Evolutionary conservation across 2,329 filamentous ascomycete species (phyloP).

Genomic region (Fusarium sp.): DNA sequence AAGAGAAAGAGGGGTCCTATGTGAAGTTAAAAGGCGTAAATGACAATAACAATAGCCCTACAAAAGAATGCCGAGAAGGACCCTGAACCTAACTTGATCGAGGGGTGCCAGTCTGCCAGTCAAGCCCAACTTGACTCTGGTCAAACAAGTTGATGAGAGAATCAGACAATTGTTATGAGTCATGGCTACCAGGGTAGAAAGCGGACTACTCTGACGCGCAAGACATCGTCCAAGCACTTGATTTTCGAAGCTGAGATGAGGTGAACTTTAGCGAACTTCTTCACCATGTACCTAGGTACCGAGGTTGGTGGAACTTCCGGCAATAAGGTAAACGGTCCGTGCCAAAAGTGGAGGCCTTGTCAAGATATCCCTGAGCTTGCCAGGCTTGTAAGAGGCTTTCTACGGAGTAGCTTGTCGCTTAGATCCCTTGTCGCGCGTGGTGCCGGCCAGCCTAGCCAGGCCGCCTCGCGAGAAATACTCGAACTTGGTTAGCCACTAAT

Average conservation of each 20-base stretch:
- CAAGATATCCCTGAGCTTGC: constrained; percentile 18
- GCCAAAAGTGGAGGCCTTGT: constrained; percentile 8
- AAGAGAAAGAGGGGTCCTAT: constrained; percentile 10
- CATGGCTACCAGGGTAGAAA: constrained; percentile 4
- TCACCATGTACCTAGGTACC: constrained; percentile 25
- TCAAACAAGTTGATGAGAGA: constrained; percentile 8
- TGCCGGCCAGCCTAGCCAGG: constrained; percentile 9
- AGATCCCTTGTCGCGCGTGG: constrained; percentile 6
- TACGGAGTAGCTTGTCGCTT: constrained; percentile 14
- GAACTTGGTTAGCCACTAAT: constrained; percentile 24
- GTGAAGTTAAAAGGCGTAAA: constrained; percentile 22
- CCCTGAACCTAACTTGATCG: constrained; percentile 9
- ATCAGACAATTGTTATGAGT: neutral
- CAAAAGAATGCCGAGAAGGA: constrained; percentile 14
- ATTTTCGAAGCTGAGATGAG: constrained; percentile 20
- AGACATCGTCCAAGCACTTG: constrained; percentile 6
- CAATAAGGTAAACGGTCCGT: constrained; percentile 4
- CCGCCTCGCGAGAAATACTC: constrained; percentile 19
- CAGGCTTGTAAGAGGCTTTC: neutral
- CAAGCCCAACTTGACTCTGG: constrained; percentile 2
- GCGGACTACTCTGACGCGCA: constrained; percentile 12
- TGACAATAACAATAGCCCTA: constrained; percentile 33
- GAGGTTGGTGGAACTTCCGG: constrained; percentile 36
- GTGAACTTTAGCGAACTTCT: constrained; percentile 20
- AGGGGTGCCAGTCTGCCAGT: neutral